Base-by-base conservation (phyloP, 2,329 filamentous ascomycete species). In the Beauveria australis region DNA sequence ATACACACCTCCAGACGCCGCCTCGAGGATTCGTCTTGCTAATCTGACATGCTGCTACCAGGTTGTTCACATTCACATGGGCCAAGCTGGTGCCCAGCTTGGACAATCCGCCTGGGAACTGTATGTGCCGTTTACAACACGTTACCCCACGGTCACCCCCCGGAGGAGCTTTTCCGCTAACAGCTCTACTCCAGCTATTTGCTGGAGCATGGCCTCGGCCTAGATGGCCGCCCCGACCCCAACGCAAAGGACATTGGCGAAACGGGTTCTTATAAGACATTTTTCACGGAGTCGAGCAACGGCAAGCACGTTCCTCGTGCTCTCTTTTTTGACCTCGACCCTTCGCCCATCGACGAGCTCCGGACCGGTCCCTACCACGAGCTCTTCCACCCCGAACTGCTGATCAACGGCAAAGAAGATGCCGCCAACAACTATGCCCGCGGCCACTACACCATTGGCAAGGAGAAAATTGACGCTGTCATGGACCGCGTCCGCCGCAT, bases 391-490 rank as follows among this genome's bases (percentile, higher is more conserved):
- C 86, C 86, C 51, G 86, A 89, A 78, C 79, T 86, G 67, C 75
- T 89, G 71, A 84, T 89, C 72, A 89, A 83, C 74, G 86, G 86
- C 75, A 89, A 89, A 81, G 87, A 89, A 74, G 87, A 89, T 81
- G 86, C 87, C 62, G 85, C 86, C 76, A 89, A 89, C 79, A 89
- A 89, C 80, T 89, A 89, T 70, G 87, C 87, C 67, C 86, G 86
- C 78, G 87, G 87, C 61, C 86, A 89, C 77, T 89, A 89, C 76
- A 89, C 87, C 67, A 85, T 89, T 68, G 87, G 87, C 76, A 89
- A 89, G 81, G 86, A 89, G 78, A 86, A 88, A 83, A 83, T 88
- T 60, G 86, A 89, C 72, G 81, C 75, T 67, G 86, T 89, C 69
- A 83, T 89, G 70, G 86, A 89, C 69, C 83, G 83, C 67, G 83